A percentile compares a stretch with the other conserved stretches of the same genome.
phyloP scores from a whole-genome alignment of 805 yeast genomes.

The Yueomyces sp. region DNA sequence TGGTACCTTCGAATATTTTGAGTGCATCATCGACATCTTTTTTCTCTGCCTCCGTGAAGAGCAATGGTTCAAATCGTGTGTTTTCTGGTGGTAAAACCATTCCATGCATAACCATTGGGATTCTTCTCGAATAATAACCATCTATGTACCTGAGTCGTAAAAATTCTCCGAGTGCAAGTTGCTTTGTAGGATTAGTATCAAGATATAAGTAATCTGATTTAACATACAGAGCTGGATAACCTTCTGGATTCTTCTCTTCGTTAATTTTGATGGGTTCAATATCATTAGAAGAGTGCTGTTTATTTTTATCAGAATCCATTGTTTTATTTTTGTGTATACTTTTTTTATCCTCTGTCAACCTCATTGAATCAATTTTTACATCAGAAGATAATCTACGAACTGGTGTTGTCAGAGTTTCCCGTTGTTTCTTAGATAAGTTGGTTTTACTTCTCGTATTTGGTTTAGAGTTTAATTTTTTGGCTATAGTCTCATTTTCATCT shows the following conservation, averaged over 20 bases:
- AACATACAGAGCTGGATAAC: not conserved
- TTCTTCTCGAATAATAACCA: not conserved
- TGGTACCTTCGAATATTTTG: not conserved
- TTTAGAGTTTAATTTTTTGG: no score
- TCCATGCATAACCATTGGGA: not conserved
- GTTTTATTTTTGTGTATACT: no score
- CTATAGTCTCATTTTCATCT: no score
- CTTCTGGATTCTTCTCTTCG: not conserved
- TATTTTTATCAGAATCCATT: no score
- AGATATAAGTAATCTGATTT: not conserved
- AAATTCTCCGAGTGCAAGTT: not conserved
- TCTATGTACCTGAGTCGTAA: not conserved
- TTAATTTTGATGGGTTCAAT: no score
- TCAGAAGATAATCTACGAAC: no score
- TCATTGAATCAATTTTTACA: no score
- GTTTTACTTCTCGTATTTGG: no score
- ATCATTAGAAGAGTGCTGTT: no score
- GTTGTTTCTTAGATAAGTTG: no score
- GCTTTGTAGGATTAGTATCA: not conserved
- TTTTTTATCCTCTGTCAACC: no score
- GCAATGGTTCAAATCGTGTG: not conserved
- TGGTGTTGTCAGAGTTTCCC: no score
- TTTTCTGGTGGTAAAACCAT: not conserved
- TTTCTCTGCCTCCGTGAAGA: not conserved
- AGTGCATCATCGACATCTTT: not conserved